These are phyloP conservation scores for Alternaria viburni DNA, from an alignment of 2,329 filamentous ascomycete species.

Conservation along the genomic window DNA sequence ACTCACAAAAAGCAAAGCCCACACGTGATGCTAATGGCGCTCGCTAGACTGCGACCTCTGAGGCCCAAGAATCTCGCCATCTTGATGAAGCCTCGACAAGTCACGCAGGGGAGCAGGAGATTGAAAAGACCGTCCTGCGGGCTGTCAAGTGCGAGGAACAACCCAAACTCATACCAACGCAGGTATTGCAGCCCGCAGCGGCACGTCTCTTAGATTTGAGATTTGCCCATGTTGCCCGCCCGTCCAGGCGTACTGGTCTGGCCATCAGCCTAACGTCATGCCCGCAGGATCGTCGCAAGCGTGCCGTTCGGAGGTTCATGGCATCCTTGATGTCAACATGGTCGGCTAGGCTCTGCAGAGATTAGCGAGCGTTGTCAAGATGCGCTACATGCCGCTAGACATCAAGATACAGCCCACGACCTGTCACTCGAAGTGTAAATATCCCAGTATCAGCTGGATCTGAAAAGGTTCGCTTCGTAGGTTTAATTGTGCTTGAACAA, in stretches of 20 bases:
- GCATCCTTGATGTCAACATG: background rate
- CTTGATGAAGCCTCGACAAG: background rate
- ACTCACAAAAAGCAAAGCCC: slow-evolving; percentile 38
- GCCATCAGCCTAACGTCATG: slow-evolving; percentile 10
- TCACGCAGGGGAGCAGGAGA: background rate
- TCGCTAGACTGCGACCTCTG: slow-evolving; percentile 24
- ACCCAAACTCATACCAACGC: background rate
- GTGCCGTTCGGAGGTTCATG: slow-evolving; percentile 1
- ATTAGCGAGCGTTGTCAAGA: slow-evolving; percentile 3
- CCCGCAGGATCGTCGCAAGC: slow-evolving; percentile 4
- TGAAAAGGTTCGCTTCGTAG: background rate
- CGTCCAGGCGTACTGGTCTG: background rate
- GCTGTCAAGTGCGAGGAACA: background rate
- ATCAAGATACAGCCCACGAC: background rate
- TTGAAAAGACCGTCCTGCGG: background rate
- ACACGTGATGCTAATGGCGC: slow-evolving; percentile 32
- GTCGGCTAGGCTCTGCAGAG: background rate
- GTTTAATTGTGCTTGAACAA: background rate
- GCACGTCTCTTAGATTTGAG: background rate
- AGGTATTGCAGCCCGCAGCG: background rate
- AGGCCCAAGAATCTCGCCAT: slow-evolving; percentile 36
- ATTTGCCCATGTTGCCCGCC: slow-evolving; percentile 5
- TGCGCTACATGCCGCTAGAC: background rate
- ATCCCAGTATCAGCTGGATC: background rate
- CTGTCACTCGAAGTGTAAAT: background rate